phyloP scores from a whole-genome alignment of 2,329 filamentous ascomycete species.

The Aspergillus sp. region DNA sequence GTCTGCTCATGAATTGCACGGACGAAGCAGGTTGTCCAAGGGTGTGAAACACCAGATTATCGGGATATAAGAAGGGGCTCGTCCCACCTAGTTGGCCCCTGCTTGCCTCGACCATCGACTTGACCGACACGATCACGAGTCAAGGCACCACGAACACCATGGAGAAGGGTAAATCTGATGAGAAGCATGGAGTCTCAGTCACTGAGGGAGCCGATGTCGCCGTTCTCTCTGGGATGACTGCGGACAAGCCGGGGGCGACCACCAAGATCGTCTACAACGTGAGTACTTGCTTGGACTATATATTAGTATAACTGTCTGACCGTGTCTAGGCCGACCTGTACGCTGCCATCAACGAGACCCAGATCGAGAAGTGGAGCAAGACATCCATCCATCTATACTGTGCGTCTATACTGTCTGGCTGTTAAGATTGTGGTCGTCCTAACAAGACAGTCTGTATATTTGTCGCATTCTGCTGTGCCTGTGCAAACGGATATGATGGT shows the following conservation, averaged over 20 bases:
- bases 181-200: slow-evolving; percentile 9
- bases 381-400: slow-evolving; percentile 31
- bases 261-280: slow-evolving; percentile 8
- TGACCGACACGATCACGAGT: background rate
- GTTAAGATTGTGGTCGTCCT: slow-evolving; percentile 7
- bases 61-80: slow-evolving; percentile 2
- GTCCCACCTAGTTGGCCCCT: background rate
- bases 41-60: slow-evolving; percentile 4
- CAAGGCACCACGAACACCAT: background rate
- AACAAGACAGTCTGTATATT: slow-evolving; percentile 43
- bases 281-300: background rate
- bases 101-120: background rate
- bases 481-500: slow-evolving; percentile 34
- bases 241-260: slow-evolving; percentile 4
- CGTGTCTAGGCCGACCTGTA: slow-evolving; percentile 48
- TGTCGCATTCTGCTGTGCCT: slow-evolving; percentile 36
- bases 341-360: slow-evolving; percentile 48
- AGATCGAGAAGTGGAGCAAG: slow-evolving; percentile 38
- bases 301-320: background rate
- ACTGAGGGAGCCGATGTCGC: background rate
- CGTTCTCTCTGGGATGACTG: background rate
- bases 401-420: slow-evolving; percentile 11
- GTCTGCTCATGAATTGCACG: background rate
- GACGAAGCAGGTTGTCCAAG: background rate
- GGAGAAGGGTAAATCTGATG: background rate